A percentile compares a stretch with the other conserved stretches of the same genome.
Evolutionary conservation across 768 basidiomycete genomes (phyloP).

Genomic region (Postia placenta): DNA sequence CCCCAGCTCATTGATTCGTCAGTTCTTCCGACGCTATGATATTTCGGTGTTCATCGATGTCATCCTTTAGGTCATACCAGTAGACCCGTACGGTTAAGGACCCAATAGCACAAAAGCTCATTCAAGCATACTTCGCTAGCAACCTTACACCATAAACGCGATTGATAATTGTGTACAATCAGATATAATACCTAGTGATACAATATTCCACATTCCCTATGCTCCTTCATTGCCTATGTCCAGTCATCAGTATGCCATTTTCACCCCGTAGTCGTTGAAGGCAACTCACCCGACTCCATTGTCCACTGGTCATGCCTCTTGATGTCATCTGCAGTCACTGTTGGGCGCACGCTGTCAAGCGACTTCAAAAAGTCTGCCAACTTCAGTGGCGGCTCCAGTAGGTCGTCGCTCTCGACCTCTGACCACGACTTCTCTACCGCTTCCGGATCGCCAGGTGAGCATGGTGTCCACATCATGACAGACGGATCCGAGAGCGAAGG

Average conservation of each 20-base stretch:
- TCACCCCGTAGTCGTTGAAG: not conserved
- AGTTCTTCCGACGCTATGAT: too few species aligned
- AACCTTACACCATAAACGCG: too few species aligned
- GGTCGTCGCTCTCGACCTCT: conserved; percentile 79
- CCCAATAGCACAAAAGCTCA: too few species aligned
- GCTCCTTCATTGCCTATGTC: conserved; percentile 21
- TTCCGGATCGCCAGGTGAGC: conserved; percentile 86
- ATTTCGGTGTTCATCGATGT: too few species aligned
- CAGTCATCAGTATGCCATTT: not conserved
- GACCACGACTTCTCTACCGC: conserved; percentile 89
- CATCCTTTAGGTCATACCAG: too few species aligned
- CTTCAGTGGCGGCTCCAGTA: conserved; percentile 82
- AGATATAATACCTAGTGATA: too few species aligned
- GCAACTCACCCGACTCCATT: conserved; percentile 62
- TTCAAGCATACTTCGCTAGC: too few species aligned
- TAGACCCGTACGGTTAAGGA: too few species aligned
- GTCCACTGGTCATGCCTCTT: conserved; percentile 81
- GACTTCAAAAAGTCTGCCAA: conserved; percentile 79
- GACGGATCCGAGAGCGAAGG: conserved; percentile 21
- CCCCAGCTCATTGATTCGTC: too few species aligned
- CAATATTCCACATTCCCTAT: conserved; percentile 6
- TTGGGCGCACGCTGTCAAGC: conserved; percentile 73
- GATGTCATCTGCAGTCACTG: conserved; percentile 86
- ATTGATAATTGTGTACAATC: too few species aligned
- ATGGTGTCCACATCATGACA: conserved; percentile 79